Conservation (phyloP, 2,329 filamentous ascomycete species). For the Fusarium torreyae region DNA sequence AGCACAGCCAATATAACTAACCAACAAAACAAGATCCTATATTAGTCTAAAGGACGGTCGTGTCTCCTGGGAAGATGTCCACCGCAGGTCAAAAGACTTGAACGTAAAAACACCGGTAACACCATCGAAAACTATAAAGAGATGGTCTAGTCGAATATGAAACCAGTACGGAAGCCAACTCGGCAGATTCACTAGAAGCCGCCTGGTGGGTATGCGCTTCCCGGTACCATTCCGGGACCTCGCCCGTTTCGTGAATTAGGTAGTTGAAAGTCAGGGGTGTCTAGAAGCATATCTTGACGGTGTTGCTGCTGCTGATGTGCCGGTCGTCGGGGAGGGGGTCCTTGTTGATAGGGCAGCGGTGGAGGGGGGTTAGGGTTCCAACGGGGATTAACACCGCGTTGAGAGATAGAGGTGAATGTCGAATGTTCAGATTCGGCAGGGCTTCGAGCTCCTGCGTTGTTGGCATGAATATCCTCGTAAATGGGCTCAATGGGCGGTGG, state of each 20-base stretch:
- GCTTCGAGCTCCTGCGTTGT: constrained; percentile 71
- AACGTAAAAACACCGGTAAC: constrained; percentile 17
- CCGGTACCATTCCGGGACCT: constrained; percentile 65
- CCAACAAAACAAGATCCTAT: constrained; percentile 19
- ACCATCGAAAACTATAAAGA: constrained; percentile 11
- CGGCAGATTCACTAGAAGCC: constrained; percentile 47
- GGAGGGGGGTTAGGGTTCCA: constrained; percentile 76
- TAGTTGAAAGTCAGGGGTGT: constrained; percentile 90
- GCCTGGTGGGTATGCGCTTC: constrained; percentile 66
- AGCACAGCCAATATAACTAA: constrained; percentile 13
- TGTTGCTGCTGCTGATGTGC: constrained; percentile 71
- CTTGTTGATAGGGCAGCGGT: constrained; percentile 60
- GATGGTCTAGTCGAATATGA: not conserved
- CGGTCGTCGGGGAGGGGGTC: constrained; percentile 61
- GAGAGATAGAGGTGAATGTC: constrained; percentile 91
- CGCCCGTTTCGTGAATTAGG: constrained; percentile 61
- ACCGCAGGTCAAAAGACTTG: constrained; percentile 14
- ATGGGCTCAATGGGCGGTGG: constrained; percentile 58
- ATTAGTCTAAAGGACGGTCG: constrained; percentile 28
- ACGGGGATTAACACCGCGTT: constrained; percentile 88
- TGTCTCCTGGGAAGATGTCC: constrained; percentile 28
- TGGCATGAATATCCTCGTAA: constrained; percentile 74
- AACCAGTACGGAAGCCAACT: constrained; percentile 11
- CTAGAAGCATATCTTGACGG: constrained; percentile 80
- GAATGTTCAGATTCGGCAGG: constrained; percentile 84